These are phyloP conservation scores for Globisporangium canariense DNA, from an alignment of 352 stramenopile species.

Conservation along the genomic window DNA sequence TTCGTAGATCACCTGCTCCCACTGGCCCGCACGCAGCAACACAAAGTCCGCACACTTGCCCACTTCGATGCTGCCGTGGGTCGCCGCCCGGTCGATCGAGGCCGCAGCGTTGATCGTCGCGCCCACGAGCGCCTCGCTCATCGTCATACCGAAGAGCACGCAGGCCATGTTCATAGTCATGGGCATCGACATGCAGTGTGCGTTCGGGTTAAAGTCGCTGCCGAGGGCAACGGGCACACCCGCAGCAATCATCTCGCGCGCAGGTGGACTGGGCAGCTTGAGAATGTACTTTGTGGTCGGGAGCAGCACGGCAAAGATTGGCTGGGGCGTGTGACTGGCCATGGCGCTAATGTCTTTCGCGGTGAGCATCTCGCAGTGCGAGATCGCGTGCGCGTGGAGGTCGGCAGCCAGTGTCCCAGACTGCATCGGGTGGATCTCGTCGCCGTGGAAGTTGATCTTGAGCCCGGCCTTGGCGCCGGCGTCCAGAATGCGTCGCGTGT, in stretches of 20 bases:
- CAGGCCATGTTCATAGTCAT: slow-evolving; percentile 88
- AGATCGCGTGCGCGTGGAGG: slow-evolving; percentile 62
- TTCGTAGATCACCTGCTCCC: slow-evolving; percentile 86
- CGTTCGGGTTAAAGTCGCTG: slow-evolving; percentile 86
- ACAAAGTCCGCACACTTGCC: slow-evolving; percentile 75
- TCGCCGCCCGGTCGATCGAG: slow-evolving; percentile 71
- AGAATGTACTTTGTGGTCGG: slow-evolving; percentile 85
- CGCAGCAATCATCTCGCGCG: slow-evolving; percentile 65
- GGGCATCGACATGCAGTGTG: slow-evolving; percentile 83
- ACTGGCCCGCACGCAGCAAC: slow-evolving; percentile 62
- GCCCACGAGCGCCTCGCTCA: slow-evolving; percentile 81
- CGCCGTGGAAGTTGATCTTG: slow-evolving; percentile 83
- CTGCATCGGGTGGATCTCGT: slow-evolving; percentile 74
- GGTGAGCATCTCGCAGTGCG: slow-evolving; percentile 76
- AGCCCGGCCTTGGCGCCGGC: slow-evolving; percentile 60
- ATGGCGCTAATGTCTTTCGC: slow-evolving; percentile 65
- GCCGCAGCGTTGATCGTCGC: slow-evolving; percentile 82
- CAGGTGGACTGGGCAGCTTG: slow-evolving; percentile 67
- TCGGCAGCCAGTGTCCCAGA: slow-evolving; percentile 58
- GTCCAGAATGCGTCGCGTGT: slow-evolving; percentile 70
- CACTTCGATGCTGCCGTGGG: slow-evolving; percentile 74
- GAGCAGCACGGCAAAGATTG: slow-evolving; percentile 72
- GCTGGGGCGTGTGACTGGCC: slow-evolving; percentile 42
- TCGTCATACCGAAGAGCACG: slow-evolving; percentile 81
- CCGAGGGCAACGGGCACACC: slow-evolving; percentile 71